A percentile compares a stretch with the other conserved stretches of the same genome.
Conservation (phyloP, 2,329 filamentous ascomycete species). For the Colletotrichum melonis region DNA sequence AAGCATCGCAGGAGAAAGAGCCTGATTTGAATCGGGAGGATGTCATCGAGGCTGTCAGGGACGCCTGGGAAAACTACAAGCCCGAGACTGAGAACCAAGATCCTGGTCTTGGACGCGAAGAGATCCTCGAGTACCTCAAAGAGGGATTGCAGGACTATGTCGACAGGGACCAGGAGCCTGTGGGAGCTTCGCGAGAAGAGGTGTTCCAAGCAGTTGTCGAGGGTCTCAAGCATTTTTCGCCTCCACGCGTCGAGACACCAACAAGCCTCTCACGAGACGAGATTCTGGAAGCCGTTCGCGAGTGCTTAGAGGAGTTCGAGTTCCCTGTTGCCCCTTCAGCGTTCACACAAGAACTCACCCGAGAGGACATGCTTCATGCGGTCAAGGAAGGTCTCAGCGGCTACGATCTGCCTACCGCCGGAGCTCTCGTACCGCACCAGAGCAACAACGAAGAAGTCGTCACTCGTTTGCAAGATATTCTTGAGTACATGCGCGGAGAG, state of each 20-base stretch:
- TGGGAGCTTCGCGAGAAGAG: slow-evolving; percentile 81
- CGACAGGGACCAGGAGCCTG: slow-evolving; percentile 61
- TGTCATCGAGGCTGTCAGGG: slow-evolving; percentile 85
- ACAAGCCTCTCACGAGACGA: slow-evolving; percentile 82
- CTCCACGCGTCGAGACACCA: slow-evolving; percentile 78
- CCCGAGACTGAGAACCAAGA: slow-evolving; percentile 93
- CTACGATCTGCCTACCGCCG: slow-evolving; percentile 57
- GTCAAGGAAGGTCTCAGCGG: slow-evolving; percentile 69
- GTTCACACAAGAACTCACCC: slow-evolving; percentile 64
- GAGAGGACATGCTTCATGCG: slow-evolving; percentile 72
- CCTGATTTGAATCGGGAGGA: slow-evolving; percentile 79
- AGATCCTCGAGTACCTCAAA: slow-evolving; percentile 86
- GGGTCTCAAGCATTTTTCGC: slow-evolving; percentile 82
- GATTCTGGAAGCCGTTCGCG: slow-evolving; percentile 83
- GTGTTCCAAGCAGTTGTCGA: slow-evolving; percentile 88
- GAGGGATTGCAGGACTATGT: slow-evolving; percentile 86
- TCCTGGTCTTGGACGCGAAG: slow-evolving; percentile 89
- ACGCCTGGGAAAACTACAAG: slow-evolving; percentile 95
- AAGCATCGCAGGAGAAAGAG: slow-evolving; percentile 58
- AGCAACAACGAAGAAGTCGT: slow-evolving; percentile 61
- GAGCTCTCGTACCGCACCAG: slow-evolving; percentile 54
- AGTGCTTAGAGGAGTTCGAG: slow-evolving; percentile 88
- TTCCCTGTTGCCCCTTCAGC: slow-evolving; percentile 73
- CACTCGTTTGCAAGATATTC: slow-evolving; percentile 72
- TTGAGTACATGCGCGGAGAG: slow-evolving; percentile 68